phyloP scores from a whole-genome alignment of 2,329 filamentous ascomycete species.

The Bipolaris cookei region DNA sequence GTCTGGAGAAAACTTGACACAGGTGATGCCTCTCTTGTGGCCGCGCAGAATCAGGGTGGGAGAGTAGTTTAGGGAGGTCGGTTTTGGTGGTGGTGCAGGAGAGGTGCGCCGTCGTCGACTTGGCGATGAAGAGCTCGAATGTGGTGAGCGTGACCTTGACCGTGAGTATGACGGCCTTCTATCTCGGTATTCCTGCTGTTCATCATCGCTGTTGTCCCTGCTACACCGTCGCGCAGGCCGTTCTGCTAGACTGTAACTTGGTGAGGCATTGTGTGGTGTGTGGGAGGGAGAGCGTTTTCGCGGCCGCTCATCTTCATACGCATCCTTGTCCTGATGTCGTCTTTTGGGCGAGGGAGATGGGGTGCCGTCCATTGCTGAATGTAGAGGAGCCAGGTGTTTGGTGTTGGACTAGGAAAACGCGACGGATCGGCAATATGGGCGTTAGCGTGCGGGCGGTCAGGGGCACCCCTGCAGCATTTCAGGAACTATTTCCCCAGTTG shows the following conservation, averaged over 20 bases:
- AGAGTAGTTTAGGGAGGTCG: conserved; percentile 69
- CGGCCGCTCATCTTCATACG: conserved; percentile 36
- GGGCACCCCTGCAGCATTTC: conserved; percentile 20
- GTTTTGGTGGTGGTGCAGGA: conserved; percentile 54
- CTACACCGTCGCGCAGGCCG: conserved; percentile 46
- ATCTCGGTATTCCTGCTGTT: conserved; percentile 35
- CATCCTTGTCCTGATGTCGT: conserved; percentile 36
- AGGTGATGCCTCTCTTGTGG: conserved; percentile 79
- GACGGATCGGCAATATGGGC: conserved; percentile 16
- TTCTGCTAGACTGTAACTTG: conserved; percentile 41
- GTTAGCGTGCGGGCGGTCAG: conserved; percentile 15
- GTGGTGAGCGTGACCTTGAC: conserved; percentile 21
- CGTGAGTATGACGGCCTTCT: conserved; percentile 28
- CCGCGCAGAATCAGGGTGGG: conserved; percentile 75
- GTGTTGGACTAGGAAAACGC: conserved; percentile 18
- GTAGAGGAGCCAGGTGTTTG: conserved; percentile 1
- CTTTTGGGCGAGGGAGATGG: conserved; percentile 39
- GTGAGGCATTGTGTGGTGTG: conserved; percentile 36
- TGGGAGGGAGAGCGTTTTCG: conserved; percentile 44
- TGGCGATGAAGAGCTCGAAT: conserved; percentile 25
- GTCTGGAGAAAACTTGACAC: conserved; percentile 90
- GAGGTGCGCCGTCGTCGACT: conserved; percentile 37
- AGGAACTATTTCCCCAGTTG: conserved; percentile 22
- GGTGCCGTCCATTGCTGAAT: conserved; percentile 25
- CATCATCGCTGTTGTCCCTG: conserved; percentile 43